Evolutionary conservation across 2,329 filamentous ascomycete species (phyloP), one percentile per base, ranked within the genome.

Genomic region (Ophiostoma angusticollis): DNA sequence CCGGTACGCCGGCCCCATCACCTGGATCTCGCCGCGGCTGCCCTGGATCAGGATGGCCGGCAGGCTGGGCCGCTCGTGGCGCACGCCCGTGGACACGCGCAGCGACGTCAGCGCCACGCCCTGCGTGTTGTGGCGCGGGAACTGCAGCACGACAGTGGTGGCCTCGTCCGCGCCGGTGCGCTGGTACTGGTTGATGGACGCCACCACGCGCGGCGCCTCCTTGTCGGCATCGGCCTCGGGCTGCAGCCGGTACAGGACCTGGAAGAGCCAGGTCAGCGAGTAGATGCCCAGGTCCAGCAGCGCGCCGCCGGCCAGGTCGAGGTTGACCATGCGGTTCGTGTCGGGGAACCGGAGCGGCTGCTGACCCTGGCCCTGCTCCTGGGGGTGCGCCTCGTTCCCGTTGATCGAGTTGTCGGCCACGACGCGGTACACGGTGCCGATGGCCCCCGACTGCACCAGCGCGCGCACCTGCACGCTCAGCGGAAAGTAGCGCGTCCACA

Each of bases 401-500:
- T 71, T 73, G 50, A 83, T 69, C 44, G 72, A 80, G 43, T 74
- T 60, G 53, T 78, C 73, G 49, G 73, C 71, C 41, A 68, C 55
- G 22, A 72, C 72, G 43, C 77, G 71, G 48, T 74, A 74, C 35
- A 82, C 72, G 14, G 65, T 64, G 4, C 77, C 77, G 48, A 76
- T 70, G 47, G 63, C 62, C 21, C 70, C 71, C 2, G 61, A 60
- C 41, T 60, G 50, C 36, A 76, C 65, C 42, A 86, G 61, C 52
- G 87, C 74, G 37, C 81, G 67, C 27, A 86, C 65, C 56, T 83
- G 75, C 56, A 85, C 72, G 52, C 81, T 87, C 11, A 93, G 63
- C 3, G 86, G 86, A 63, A 93, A 91, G 63, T 80, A 91, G 43
- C 86, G 70, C 25, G 84, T 93, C 86, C 85, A 93, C 16, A 93